These are phyloP conservation scores for Irpex sp. DNA, from an alignment of 1,284 basidiomycete species.

Conservation along the genomic window DNA sequence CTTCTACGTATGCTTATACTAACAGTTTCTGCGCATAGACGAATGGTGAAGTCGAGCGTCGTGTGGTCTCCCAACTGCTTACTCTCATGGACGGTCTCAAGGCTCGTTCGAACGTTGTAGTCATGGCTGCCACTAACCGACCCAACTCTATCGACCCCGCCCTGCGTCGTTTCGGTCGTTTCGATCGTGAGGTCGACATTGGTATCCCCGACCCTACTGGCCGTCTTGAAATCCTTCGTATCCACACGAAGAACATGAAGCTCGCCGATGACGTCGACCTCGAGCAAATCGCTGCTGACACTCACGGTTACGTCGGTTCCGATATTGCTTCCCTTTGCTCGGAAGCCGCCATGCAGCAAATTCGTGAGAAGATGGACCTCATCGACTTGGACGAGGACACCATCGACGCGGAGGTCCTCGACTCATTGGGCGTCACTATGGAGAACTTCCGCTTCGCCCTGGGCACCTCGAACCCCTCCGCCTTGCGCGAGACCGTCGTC, in stretches of 20 bases:
- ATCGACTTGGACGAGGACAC: constrained; percentile 94
- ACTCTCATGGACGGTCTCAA: constrained; percentile 99
- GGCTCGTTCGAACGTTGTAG: constrained; percentile 97
- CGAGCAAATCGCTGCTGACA: constrained; percentile 98
- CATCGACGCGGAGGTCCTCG: constrained; percentile 95
- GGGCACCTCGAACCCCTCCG: constrained; percentile 94
- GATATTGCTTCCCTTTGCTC: constrained; percentile 96
- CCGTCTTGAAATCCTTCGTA: constrained; percentile 96
- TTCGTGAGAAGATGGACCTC: constrained; percentile 97
- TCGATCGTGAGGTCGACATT: constrained; percentile 99
- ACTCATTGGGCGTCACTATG: constrained; percentile 95
- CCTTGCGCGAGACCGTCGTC: constrained; percentile 94
- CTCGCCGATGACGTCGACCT: constrained; percentile 96
- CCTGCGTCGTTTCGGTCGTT: constrained; percentile 96
- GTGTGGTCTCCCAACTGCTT: constrained; percentile 96
- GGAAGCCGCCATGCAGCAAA: constrained; percentile 98
- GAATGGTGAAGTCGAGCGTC: constrained; percentile 98
- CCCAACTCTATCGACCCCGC: constrained; percentile 99
- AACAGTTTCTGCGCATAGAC: constrained; percentile 52
- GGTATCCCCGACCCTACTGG: constrained; percentile 99
- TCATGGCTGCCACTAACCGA: constrained; percentile 99
- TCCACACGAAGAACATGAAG: constrained; percentile 99
- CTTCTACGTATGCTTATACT: neutral
- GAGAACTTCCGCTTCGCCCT: constrained; percentile 98
- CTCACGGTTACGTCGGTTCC: constrained; percentile 98